A percentile compares a stretch with the other conserved stretches of the same genome.
These are phyloP conservation scores for Scheffersomyces stambukii DNA, from an alignment of 1,139 yeast genomes.

Conservation along the genomic window DNA sequence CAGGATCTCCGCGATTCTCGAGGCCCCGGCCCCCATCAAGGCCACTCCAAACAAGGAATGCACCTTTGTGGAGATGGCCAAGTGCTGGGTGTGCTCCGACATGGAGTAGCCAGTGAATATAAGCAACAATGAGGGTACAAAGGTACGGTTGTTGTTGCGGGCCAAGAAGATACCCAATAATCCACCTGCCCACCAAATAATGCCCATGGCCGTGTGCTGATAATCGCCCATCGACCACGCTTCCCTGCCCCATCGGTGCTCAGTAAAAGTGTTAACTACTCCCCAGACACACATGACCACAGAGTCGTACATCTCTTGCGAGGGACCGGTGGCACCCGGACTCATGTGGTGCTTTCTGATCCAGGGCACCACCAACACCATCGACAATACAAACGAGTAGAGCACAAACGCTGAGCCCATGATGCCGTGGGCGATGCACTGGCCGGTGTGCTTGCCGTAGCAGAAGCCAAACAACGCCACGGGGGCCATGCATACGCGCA, in stretches of 20 bases:
- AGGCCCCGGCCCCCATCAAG: conserved; percentile 71
- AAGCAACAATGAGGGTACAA: conserved; percentile 75
- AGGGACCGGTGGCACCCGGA: conserved; percentile 23
- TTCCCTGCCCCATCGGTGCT: conserved; percentile 89
- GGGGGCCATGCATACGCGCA: conserved; percentile 76
- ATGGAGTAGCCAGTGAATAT: conserved; percentile 91
- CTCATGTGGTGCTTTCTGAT: conserved; percentile 37
- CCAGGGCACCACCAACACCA: conserved; percentile 71
- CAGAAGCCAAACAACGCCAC: conserved; percentile 79
- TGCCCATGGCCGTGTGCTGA: conserved; percentile 95
- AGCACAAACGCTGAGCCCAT: conserved; percentile 87
- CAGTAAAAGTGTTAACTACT: conserved; percentile 88
- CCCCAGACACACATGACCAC: conserved; percentile 85
- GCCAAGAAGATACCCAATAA: conserved; percentile 75
- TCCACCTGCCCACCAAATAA: conserved; percentile 95
- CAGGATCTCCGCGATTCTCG: conserved; percentile 72
- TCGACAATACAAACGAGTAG: conserved; percentile 67
- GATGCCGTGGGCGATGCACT: conserved; percentile 93
- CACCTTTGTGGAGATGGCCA: conserved; percentile 75
- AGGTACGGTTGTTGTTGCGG: conserved; percentile 54
- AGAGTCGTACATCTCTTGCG: conserved; percentile 87
- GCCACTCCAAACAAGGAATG: conserved; percentile 83
- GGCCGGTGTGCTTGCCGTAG: conserved; percentile 74
- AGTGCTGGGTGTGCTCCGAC: conserved; percentile 80
- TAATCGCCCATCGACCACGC: conserved; percentile 88